Evolutionary conservation across 2,329 filamentous ascomycete genomes (phyloP).

Genomic region (Fusarium decemcellulare): DNA sequence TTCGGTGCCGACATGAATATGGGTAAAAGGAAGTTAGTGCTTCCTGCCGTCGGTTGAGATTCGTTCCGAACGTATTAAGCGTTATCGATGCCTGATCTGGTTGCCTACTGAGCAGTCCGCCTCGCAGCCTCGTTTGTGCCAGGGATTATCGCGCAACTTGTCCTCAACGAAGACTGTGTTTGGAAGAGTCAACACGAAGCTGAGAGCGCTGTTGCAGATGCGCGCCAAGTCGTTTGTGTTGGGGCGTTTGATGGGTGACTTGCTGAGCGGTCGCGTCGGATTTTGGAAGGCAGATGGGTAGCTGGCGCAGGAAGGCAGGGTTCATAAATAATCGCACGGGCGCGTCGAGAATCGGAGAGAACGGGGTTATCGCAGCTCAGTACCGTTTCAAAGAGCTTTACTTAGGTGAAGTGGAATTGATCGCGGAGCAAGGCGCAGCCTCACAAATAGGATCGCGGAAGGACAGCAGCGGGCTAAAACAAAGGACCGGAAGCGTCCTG

Average conservation of each 20-base stretch:
- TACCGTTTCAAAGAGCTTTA: slow-evolving; percentile 8
- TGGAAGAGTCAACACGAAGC: neutral
- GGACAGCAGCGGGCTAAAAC: neutral
- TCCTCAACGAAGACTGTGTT: neutral
- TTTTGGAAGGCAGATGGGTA: slow-evolving; percentile 7
- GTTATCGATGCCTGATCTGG: slow-evolving; percentile 39
- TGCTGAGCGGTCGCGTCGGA: slow-evolving; percentile 17
- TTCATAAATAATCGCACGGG: slow-evolving; percentile 6
- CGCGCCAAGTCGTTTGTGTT: slow-evolving; percentile 26
- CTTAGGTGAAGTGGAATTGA: slow-evolving; percentile 9
- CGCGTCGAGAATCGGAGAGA: slow-evolving; percentile 5
- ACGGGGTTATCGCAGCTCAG: slow-evolving; percentile 24
- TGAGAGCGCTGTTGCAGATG: neutral
- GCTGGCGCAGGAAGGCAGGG: slow-evolving; percentile 1
- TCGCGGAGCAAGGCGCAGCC: slow-evolving; percentile 31
- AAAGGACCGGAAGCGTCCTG: slow-evolving; percentile 12
- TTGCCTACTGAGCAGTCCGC: slow-evolving; percentile 17
- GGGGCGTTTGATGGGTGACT: slow-evolving; percentile 20
- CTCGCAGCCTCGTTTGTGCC: slow-evolving; percentile 20
- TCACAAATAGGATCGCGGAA: slow-evolving; percentile 15
- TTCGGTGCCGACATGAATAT: slow-evolving; percentile 64
- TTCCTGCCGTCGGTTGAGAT: slow-evolving; percentile 27
- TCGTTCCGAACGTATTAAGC: slow-evolving; percentile 17
- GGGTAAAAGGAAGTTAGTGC: slow-evolving; percentile 12
- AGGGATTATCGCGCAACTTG: slow-evolving; percentile 7